Base-by-base conservation (phyloP, 1,139 yeast genomes). In the Candida freyschussii region DNA sequence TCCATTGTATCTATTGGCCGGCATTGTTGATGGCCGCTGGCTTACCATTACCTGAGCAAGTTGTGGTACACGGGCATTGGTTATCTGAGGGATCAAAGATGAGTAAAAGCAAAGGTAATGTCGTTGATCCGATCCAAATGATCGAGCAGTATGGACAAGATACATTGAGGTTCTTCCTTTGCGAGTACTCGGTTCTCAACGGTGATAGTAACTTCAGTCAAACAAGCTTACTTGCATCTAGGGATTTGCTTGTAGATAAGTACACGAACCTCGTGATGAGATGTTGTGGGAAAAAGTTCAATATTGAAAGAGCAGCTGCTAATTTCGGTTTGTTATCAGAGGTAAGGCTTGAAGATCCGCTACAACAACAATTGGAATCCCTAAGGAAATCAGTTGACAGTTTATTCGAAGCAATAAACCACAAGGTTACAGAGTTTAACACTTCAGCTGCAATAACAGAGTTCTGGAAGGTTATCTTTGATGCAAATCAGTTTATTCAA, bases 1-100 rank as follows among this genome's bases (percentile, higher is more conserved):
- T 91, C 59, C 98, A 93, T 53, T 78, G 93, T 48, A 72, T 89
- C 13, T 87, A 86, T 53, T 91, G 98, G 98, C 98, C 98, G 0
- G 80, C 89, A 1, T 81, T 91, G 41, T 63, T 91, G 36, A 62
- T 89, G 68, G 97, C 96, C 0, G 93, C 94, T 0, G 79, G 69
- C 0, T 53, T 84, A 1, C 73, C 73, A 4, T 53, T 80, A 8
- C 97, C 97, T 0, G 60, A 67, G 25, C 81, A 78, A 43, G 73
- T 91, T 5, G 69, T 87, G 10, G 95, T 91, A 2, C 99, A 91
- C 59, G 80, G 95, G 4, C 98, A 91, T 56, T 91, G 98, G 98
- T 66, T 89, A 13, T 72, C 84, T 58, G 82, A 78, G 27, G 97
- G 97, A 0, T 65, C 76, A 33, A 91, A 91, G 54, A 91, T 91